Percentiles rank a stretch among this genome's conserved stretches.
These are phyloP conservation scores for Miscanthus sacchariflorus DNA, from an alignment of 202 grass and related monocot genomes.

Conservation along the genomic window DNA sequence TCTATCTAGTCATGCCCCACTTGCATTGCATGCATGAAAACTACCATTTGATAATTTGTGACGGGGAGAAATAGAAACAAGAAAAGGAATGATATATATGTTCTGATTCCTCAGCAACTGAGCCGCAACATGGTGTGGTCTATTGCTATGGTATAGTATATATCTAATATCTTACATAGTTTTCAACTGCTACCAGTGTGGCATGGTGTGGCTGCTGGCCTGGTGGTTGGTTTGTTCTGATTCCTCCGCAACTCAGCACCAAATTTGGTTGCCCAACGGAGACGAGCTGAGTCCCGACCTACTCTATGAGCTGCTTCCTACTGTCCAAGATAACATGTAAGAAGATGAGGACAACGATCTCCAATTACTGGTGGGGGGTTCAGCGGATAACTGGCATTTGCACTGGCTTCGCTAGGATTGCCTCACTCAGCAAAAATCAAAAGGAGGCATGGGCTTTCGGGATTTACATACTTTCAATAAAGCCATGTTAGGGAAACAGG, in stretches of 20 bases:
- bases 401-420: neutral
- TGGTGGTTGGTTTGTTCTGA: constrained; percentile 39
- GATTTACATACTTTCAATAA: neutral
- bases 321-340: too few relatives aligned
- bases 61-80: neutral
- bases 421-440: neutral
- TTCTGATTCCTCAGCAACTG: constrained; percentile 45
- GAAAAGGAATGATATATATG: neutral
- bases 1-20: constrained; percentile 19
- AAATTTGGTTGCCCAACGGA: constrained; percentile 3
- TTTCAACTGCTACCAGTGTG: constrained; percentile 22
- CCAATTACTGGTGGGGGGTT: neutral
- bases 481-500: neutral
- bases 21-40: neutral
- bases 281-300: neutral
- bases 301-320: too few relatives aligned
- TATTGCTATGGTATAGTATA: neutral
- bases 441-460: neutral
- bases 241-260: constrained; percentile 33
- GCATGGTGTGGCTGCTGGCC: neutral
- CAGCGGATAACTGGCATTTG: neutral
- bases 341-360: too few relatives aligned
- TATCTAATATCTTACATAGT: neutral
- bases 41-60: neutral
- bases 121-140: constrained; percentile 16